phyloP scores from a whole-genome alignment of 306 rosid species.

The Cucurbita maxima region DNA sequence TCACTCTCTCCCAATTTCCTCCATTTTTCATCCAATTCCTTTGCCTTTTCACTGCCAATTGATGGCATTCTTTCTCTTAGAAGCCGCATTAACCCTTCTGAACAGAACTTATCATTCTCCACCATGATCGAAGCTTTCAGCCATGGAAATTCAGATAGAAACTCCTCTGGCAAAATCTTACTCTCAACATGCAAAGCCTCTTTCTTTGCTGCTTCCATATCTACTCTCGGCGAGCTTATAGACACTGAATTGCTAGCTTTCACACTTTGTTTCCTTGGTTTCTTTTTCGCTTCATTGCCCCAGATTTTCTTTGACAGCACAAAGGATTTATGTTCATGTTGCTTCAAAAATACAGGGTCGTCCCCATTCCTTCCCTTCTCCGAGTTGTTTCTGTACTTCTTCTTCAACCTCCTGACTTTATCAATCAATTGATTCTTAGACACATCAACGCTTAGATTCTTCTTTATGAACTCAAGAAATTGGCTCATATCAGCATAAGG shows the following conservation, averaged over 20 bases:
- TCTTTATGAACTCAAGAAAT: conserved; percentile 26
- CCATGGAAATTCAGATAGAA: conserved; percentile 11
- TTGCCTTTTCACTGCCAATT: conserved; percentile 16
- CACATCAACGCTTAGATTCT: conserved; percentile 18
- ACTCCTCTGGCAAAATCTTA: conserved; percentile 8
- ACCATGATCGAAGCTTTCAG: conserved; percentile 9
- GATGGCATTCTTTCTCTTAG: conserved; percentile 12
- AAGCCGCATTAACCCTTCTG: neutral
- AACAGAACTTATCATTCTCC: neutral
- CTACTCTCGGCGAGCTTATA: conserved; percentile 9
- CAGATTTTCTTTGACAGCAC: conserved; percentile 27
- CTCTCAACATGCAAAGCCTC: conserved; percentile 2
- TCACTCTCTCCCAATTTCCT: conserved; percentile 14
- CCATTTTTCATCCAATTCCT: conserved; percentile 30
- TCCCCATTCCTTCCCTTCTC: conserved; percentile 18
- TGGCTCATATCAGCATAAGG: conserved; percentile 18
- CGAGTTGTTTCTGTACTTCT: conserved; percentile 19
- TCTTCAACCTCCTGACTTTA: conserved; percentile 32
- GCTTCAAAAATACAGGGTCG: conserved; percentile 20
- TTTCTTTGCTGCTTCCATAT: neutral
- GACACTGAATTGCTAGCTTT: neutral
- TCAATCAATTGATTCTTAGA: conserved; percentile 20
- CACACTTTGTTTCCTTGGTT: conserved; percentile 7
- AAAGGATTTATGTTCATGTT: conserved; percentile 15
- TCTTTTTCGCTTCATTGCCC: conserved; percentile 11